Evolutionary conservation across 2,329 filamentous ascomycete species (phyloP), one percentile per base, ranked within the genome.

Genomic region (Lecanoromycetidae sp.): DNA sequence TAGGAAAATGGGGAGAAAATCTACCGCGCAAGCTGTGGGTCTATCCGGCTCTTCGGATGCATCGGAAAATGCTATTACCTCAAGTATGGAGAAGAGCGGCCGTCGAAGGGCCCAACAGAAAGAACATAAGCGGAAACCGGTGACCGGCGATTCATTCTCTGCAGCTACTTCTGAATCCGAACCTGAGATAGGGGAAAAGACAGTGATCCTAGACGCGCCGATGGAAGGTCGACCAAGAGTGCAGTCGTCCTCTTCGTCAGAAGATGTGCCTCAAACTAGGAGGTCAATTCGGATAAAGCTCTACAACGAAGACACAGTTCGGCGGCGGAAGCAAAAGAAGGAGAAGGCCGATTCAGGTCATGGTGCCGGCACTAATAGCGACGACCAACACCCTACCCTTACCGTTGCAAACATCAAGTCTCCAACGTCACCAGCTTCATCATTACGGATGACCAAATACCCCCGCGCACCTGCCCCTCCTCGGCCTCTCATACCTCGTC

Each of bases 281-380:
- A 76, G 87, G 48, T 94, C 87, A 2, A 94, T 94, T 54, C 79
- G 87, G 32, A 94, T 96, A 58, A 94, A 91, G 65, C 72, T 94
- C 12, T 80, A 90, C 62, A 85, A 81, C 53, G 85, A 94, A 57
- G 85, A 87, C 49, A 75, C 77, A 33, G 67, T 83, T 48, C 74
- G 80, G 53, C 80, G 85, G 61, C 78, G 84, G 49, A 88, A 87
- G 62, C 76, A 81, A 59, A 75, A 74, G 57, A 82, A 78, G 62
- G 70, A 71, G 46, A 63, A 64, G 34, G 65, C 61, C 33, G 63
- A 67, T 15, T 68, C 69, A 51, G 63, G 59, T 34, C 67, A 64
- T 54, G 63, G 68, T 23, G 33, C 39, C 8, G 57, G 58, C 38
- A 55, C 55, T 36, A 54, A 54, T 20, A 47, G 55, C 22, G 50